phyloP scores from a whole-genome alignment of 139 green algal genomes.

The Micromonas pusilla region DNA sequence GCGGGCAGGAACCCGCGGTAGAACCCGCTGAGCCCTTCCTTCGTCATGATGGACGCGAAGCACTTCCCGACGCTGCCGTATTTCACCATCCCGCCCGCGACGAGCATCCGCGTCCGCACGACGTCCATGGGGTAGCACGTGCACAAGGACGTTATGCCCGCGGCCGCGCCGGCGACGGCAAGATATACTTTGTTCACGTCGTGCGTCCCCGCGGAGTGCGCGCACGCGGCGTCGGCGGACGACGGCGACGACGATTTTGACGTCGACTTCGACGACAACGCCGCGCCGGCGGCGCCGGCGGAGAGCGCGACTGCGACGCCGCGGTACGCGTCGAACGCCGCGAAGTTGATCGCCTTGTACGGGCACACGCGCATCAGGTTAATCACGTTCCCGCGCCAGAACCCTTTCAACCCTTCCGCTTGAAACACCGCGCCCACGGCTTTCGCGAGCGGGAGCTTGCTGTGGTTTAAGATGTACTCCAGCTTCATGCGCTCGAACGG shows the following conservation, averaged over 20 bases:
- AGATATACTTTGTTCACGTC: neutral
- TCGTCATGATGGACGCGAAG: conserved; percentile 39
- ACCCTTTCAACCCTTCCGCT: conserved; percentile 59
- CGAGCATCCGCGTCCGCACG: conserved; percentile 61
- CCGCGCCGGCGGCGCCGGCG: conserved; percentile 7
- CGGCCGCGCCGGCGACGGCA: conserved; percentile 44
- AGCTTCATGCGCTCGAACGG: conserved; percentile 61
- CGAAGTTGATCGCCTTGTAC: conserved; percentile 75
- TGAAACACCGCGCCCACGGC: conserved; percentile 58
- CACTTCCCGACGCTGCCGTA: conserved; percentile 41
- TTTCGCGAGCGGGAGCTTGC: conserved; percentile 23
- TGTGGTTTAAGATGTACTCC: conserved; percentile 51
- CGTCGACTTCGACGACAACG: no score
- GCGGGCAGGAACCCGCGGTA: conserved; percentile 69
- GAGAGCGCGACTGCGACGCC: conserved; percentile 43
- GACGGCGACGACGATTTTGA: no score
- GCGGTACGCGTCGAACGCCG: conserved; percentile 49
- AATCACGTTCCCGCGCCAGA: conserved; percentile 79
- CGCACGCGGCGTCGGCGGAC: no score
- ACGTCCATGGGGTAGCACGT: conserved; percentile 73
- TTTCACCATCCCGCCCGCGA: conserved; percentile 50
- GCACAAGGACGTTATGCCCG: conserved; percentile 61
- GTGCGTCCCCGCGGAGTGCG: no score
- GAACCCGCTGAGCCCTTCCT: conserved; percentile 54
- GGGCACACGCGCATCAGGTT: conserved; percentile 54